Percentiles rank a stretch among this genome's conserved stretches.
phyloP scores from a whole-genome alignment of 2,329 filamentous ascomycete genomes.

The Neofusicoccum parvum region DNA sequence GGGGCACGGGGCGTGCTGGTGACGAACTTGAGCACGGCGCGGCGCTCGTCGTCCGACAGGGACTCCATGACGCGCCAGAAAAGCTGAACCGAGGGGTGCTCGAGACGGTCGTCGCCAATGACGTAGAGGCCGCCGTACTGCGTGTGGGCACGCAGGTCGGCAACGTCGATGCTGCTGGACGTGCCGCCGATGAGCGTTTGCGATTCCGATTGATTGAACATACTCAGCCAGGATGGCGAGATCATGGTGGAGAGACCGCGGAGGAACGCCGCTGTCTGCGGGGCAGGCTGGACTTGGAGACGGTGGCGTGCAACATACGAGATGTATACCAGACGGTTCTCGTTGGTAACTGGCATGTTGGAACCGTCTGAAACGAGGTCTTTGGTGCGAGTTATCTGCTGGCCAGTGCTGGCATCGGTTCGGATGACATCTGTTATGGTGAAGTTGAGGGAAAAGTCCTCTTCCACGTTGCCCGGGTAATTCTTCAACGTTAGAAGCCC shows the following conservation, averaged over 20 bases:
- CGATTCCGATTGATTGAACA: constrained; percentile 97
- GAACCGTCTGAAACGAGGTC: constrained; percentile 78
- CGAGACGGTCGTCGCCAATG: constrained; percentile 83
- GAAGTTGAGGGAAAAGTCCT: constrained; percentile 80
- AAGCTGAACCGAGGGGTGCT: constrained; percentile 81
- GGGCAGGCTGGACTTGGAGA: constrained; percentile 74
- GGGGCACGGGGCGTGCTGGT: constrained; percentile 91
- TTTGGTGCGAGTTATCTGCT: constrained; percentile 66
- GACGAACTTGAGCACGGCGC: constrained; percentile 92
- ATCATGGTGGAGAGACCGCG: constrained; percentile 85
- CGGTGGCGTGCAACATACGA: constrained; percentile 87
- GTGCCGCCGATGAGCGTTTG: constrained; percentile 93
- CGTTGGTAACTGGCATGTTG: constrained; percentile 79
- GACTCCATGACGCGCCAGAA: constrained; percentile 90
- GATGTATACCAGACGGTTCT: constrained; percentile 92
- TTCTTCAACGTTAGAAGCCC: constrained; percentile 84
- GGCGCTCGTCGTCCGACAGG: constrained; percentile 74
- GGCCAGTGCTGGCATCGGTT: constrained; percentile 36
- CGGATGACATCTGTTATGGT: constrained; percentile 74
- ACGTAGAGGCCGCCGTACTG: constrained; percentile 84
- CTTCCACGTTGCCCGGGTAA: constrained; percentile 73
- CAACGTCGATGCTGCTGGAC: constrained; percentile 79
- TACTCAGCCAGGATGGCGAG: constrained; percentile 87
- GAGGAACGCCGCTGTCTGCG: constrained; percentile 87
- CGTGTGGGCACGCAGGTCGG: constrained; percentile 82